A percentile compares a stretch with the other conserved stretches of the same genome.
Conservation (phyloP, 805 yeast species). For the Debaryomyces prosopidis region DNA sequence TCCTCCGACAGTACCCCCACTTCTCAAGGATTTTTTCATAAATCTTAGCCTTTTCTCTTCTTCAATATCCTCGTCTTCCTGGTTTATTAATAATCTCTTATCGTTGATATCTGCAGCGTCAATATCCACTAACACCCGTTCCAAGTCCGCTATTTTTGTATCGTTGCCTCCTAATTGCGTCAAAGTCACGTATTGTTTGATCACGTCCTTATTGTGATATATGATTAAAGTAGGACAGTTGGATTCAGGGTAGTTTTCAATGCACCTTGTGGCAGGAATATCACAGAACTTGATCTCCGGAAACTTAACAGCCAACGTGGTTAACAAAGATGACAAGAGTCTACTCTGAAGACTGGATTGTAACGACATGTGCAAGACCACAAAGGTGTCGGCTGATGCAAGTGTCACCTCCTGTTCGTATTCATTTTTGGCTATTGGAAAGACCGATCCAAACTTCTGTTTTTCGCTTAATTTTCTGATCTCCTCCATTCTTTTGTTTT, state of each 20-base stretch:
- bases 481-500: conserved; percentile 76
- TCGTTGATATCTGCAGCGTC: conserved; percentile 70
- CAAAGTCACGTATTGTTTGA: conserved; percentile 79
- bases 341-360: conserved; percentile 73
- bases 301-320: conserved; percentile 61
- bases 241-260: conserved; percentile 85
- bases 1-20: conserved; percentile 24
- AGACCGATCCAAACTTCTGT: conserved; percentile 71
- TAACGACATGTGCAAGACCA: conserved; percentile 75
- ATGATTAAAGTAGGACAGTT: conserved; percentile 91
- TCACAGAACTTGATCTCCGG: conserved; percentile 88
- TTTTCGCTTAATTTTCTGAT: conserved; percentile 58
- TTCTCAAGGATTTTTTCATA: conserved; percentile 57
- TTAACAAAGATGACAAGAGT: conserved; percentile 59
- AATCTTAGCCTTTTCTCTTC: conserved; percentile 56
- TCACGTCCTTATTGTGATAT: conserved; percentile 75
- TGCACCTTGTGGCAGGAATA: conserved; percentile 86
- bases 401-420: conserved; percentile 83
- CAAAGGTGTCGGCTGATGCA: conserved; percentile 66
- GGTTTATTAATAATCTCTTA: conserved; percentile 61
- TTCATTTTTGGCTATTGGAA: conserved; percentile 82
- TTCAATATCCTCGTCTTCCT: conserved; percentile 54
- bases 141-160: conserved; percentile 68
- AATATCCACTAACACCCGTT: conserved; percentile 63
- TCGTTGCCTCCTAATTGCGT: conserved; percentile 83